Conservation (phyloP, 352 stramenopile genomes). For the Globisporangium yorkense region DNA sequence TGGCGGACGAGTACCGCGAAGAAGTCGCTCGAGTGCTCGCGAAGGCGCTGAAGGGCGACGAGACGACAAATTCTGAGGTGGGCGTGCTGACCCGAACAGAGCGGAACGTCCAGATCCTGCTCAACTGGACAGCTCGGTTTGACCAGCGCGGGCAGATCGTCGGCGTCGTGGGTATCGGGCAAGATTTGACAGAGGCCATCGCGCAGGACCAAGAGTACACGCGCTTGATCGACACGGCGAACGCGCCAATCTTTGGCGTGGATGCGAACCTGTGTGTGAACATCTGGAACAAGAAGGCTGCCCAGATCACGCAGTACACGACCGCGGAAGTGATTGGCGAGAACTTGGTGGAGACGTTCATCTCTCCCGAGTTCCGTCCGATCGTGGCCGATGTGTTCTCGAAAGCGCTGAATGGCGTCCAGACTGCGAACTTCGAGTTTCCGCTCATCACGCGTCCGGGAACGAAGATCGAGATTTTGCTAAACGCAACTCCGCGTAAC, state of each 20-base stretch:
- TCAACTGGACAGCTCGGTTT: slow-evolving; percentile 65
- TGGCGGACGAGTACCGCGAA: slow-evolving; percentile 49
- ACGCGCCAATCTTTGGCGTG: slow-evolving; percentile 90
- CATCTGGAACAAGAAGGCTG: slow-evolving; percentile 91
- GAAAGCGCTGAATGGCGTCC: slow-evolving; percentile 61
- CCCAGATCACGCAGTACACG: slow-evolving; percentile 83
- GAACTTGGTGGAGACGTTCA: slow-evolving; percentile 83
- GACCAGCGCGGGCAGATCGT: slow-evolving; percentile 73
- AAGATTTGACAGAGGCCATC: slow-evolving; percentile 84
- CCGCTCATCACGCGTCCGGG: slow-evolving; percentile 68
- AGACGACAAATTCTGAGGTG: slow-evolving; percentile 85
- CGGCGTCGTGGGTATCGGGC: slow-evolving; percentile 82
- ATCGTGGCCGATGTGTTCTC: slow-evolving; percentile 65
- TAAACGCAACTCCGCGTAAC: slow-evolving; percentile 69
- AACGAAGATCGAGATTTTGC: slow-evolving; percentile 68
- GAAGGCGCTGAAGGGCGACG: slow-evolving; percentile 51
- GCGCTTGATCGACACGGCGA: slow-evolving; percentile 88
- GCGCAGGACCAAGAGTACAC: slow-evolving; percentile 86
- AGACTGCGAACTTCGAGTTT: slow-evolving; percentile 87
- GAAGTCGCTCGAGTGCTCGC: slow-evolving; percentile 42
- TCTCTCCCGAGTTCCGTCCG: slow-evolving; percentile 62
- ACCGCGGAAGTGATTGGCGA: slow-evolving; percentile 75
- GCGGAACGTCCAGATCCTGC: slow-evolving; percentile 53
- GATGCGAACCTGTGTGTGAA: slow-evolving; percentile 85
- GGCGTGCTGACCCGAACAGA: slow-evolving; percentile 62